phyloP scores from a whole-genome alignment of 2,329 filamentous ascomycete species.

The Talaromyces verruculosus region DNA sequence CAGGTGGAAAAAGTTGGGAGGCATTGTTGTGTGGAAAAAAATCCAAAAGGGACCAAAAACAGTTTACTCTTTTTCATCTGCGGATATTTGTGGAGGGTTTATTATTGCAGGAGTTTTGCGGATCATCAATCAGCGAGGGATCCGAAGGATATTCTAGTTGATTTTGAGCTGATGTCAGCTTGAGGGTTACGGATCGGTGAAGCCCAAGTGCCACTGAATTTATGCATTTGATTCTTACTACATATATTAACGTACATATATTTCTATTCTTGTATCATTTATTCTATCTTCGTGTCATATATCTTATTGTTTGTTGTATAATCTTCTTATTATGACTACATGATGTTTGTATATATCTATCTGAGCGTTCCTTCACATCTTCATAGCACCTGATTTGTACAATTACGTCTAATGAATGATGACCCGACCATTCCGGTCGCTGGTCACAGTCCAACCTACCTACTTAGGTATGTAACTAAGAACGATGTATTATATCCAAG shows the following conservation, averaged over 20 bases:
- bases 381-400: not conserved
- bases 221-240: not conserved
- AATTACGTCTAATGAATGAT: not conserved
- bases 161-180: not conserved
- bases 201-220: constrained; percentile 4
- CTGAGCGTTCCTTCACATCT: not conserved
- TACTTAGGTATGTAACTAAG: not conserved
- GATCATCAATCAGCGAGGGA: not conserved
- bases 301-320: not conserved
- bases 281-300: not conserved
- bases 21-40: not conserved
- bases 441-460: not conserved
- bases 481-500: not conserved
- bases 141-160: not conserved
- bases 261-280: not conserved
- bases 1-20: not conserved
- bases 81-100: not conserved
- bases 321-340: not conserved
- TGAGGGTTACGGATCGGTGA: not conserved
- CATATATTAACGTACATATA: constrained; percentile 11
- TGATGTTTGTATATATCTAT: not conserved
- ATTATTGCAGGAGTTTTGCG: not conserved
- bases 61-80: not conserved
- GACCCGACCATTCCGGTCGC: not conserved
- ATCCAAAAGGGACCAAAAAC: not conserved